phyloP scores from a whole-genome alignment of 2,329 filamentous ascomycete species.

The Purpureocillium takamizusanense region DNA sequence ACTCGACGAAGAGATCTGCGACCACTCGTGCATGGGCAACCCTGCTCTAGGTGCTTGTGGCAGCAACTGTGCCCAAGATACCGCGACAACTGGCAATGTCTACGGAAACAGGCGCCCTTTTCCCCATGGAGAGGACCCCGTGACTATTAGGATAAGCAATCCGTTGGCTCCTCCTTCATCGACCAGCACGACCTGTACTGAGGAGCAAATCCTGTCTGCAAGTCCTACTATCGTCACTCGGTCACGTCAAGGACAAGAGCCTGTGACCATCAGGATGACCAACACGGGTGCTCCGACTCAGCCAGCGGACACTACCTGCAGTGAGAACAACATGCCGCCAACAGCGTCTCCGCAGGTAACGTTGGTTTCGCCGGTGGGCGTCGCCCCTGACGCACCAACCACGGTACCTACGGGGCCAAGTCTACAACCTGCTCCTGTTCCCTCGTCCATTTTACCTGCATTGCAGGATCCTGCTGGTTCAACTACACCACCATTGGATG shows the following conservation, averaged over 20 bases:
- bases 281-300: slow-evolving; percentile 1
- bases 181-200: slow-evolving; percentile 2
- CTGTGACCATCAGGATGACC: background rate
- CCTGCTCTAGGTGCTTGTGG: slow-evolving; percentile 22
- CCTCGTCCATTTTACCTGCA: slow-evolving; percentile 1
- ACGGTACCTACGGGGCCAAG: slow-evolving; percentile 1
- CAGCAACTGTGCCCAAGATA: slow-evolving; percentile 17
- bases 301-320: slow-evolving; percentile 2
- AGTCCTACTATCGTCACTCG: too few relatives aligned
- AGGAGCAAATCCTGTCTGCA: background rate
- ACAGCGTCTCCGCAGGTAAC: background rate
- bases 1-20: slow-evolving; percentile 19
- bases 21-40: slow-evolving; percentile 19
- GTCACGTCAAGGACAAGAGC: background rate
- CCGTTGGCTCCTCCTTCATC: background rate
- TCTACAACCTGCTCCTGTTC: background rate
- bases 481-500: background rate
- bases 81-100: slow-evolving; percentile 20
- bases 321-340: background rate
- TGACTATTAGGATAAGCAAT: slow-evolving; percentile 2
- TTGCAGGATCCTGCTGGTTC: background rate
- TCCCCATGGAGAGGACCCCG: slow-evolving; percentile 3
- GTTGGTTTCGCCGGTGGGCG: slow-evolving; percentile 5
- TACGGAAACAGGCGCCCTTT: slow-evolving; percentile 14
- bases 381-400: slow-evolving; percentile 8